Evolutionary conservation across 2,329 filamentous ascomycete species (phyloP).

Genomic region (Epichloe sylvatica): DNA sequence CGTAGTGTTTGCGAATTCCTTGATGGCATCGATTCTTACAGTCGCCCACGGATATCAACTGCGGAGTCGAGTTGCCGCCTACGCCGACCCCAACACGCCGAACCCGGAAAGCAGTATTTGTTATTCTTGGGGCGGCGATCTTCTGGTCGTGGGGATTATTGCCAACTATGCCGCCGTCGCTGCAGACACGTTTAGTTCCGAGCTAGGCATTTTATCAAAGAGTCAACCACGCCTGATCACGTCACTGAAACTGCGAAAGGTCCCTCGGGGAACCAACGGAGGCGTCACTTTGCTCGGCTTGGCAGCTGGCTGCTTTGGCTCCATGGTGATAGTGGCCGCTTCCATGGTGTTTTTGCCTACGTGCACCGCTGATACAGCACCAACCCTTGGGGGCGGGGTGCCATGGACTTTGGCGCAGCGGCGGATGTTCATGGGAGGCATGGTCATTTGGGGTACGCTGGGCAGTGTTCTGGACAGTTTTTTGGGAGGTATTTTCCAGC

Average conservation of each 20-base stretch:
- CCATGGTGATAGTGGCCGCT: conserved; percentile 52
- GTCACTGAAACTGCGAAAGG: conserved; percentile 57
- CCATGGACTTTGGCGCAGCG: conserved; percentile 36
- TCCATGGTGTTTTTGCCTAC: conserved; percentile 56
- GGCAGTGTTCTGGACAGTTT: conserved; percentile 81
- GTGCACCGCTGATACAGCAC: conserved; percentile 34
- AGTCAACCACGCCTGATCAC: conserved; percentile 73
- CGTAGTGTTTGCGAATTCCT: conserved; percentile 69
- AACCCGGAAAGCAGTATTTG: conserved; percentile 32
- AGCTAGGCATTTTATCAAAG: conserved; percentile 79
- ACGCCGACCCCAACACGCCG: conserved; percentile 19
- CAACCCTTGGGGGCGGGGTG: conserved; percentile 26
- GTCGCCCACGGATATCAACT: conserved; percentile 49
- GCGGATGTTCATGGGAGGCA: conserved; percentile 33
- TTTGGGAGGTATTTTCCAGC: conserved; percentile 72
- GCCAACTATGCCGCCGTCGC: conserved; percentile 84
- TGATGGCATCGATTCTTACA: conserved; percentile 54
- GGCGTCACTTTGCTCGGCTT: conserved; percentile 70
- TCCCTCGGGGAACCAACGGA: conserved; percentile 86
- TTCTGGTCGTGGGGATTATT: conserved; percentile 51
- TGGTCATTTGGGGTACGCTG: conserved; percentile 59
- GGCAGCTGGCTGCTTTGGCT: conserved; percentile 57
- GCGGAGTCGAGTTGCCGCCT: conserved; percentile 28
- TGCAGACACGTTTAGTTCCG: conserved; percentile 88
- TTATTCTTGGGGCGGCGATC: conserved; percentile 47